Conservation (phyloP, 1,139 yeast genomes). For the Meyerozyma guilliermondii region DNA sequence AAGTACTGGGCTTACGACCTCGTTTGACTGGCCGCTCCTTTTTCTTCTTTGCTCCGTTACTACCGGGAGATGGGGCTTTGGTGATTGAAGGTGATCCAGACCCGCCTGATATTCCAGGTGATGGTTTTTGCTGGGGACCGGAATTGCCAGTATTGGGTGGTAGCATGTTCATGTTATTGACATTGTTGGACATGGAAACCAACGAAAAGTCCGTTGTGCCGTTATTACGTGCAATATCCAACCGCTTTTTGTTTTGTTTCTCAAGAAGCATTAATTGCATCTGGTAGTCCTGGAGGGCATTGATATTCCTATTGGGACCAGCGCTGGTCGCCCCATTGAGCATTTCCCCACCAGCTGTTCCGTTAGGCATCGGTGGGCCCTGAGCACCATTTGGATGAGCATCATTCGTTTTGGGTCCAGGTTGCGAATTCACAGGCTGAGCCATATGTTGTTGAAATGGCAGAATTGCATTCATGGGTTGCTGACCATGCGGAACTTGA, state of each 20-base stretch:
- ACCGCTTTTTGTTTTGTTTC: constrained; percentile 63
- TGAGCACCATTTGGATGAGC: constrained; percentile 6
- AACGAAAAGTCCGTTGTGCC: constrained; percentile 10
- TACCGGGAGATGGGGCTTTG: constrained; percentile 32
- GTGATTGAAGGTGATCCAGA: constrained; percentile 10
- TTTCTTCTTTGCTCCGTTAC: constrained; percentile 21
- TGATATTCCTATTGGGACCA: constrained; percentile 24
- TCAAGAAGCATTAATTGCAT: constrained; percentile 69
- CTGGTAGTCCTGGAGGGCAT: constrained; percentile 67
- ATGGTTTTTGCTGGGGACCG: constrained; percentile 15
- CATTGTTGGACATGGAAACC: background rate
- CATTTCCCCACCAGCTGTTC: background rate
- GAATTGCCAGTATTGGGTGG: constrained; percentile 2
- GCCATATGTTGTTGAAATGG: constrained; percentile 3
- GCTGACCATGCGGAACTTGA: constrained; percentile 7
- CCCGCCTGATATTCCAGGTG: constrained; percentile 20
- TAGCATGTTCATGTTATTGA: constrained; percentile 7
- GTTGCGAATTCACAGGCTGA: constrained; percentile 2
- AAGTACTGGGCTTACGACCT: constrained; percentile 30
- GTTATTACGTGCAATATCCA: constrained; percentile 43
- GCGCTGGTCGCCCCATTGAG: background rate
- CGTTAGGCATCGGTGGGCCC: constrained; percentile 2
- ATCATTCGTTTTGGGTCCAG: constrained; percentile 4
- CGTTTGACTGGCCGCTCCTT: constrained; percentile 28
- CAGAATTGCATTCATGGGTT: constrained; percentile 11